Evolutionary conservation across 2,329 filamentous ascomycete species (phyloP).

Genomic region (Chaetomium globosum): DNA sequence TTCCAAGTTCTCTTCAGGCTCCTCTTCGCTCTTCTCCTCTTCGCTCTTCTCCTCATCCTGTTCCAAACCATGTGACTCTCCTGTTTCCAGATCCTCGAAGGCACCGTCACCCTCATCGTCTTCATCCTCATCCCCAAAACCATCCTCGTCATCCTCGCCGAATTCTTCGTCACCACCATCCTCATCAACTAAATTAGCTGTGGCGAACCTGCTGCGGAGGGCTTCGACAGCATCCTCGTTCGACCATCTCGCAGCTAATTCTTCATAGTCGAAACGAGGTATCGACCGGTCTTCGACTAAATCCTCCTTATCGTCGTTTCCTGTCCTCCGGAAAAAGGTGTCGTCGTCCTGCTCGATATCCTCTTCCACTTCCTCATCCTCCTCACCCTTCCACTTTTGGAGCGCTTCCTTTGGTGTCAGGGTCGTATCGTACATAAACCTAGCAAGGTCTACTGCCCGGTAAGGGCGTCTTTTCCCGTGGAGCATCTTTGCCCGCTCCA

Average conservation of each 20-base stretch:
- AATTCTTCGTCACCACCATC: conserved; percentile 53
- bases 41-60: conserved; percentile 46
- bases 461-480: conserved; percentile 73
- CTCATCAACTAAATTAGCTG: conserved; percentile 61
- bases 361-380: conserved; percentile 59
- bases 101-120: conserved; percentile 56
- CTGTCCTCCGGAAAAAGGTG: conserved; percentile 66
- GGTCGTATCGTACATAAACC: conserved; percentile 84
- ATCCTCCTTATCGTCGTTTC: conserved; percentile 67
- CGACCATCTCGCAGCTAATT: conserved; percentile 83
- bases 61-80: conserved; percentile 57
- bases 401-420: conserved; percentile 76
- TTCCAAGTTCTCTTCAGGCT: conserved; percentile 63
- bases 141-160: conserved; percentile 53
- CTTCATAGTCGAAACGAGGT: conserved; percentile 76
- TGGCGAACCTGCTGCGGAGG: conserved; percentile 75
- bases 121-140: conserved; percentile 52
- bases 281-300: conserved; percentile 76
- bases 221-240: conserved; percentile 74
- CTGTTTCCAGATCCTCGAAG: conserved; percentile 77
- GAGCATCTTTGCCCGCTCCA: conserved; percentile 70
- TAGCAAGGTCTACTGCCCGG: conserved; percentile 78
- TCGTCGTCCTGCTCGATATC: conserved; percentile 62
- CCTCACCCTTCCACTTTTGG: conserved; percentile 75
- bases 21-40: conserved; percentile 49